Evolutionary conservation across 805 yeast species (phyloP).

Genomic region (Wickerhamomyces strasburgensis): DNA sequence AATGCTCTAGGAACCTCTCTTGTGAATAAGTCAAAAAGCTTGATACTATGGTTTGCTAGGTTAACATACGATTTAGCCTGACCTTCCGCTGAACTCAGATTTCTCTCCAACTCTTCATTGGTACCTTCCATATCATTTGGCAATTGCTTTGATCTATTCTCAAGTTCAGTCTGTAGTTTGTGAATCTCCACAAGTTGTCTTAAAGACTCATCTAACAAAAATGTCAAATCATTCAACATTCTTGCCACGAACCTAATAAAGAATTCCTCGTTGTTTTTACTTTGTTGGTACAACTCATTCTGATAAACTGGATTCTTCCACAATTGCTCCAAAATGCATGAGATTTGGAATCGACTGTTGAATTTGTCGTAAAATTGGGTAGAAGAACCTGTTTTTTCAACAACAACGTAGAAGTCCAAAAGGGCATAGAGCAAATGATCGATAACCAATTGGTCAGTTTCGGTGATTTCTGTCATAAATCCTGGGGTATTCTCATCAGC

Average conservation of each 20-base stretch:
- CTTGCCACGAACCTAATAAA: conserved; percentile 91
- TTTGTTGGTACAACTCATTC: conserved; percentile 61
- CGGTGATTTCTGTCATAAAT: conserved; percentile 62
- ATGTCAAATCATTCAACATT: conserved; percentile 92
- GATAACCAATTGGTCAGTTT: conserved; percentile 54
- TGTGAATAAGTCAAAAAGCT: conserved; percentile 75
- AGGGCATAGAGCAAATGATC: conserved; percentile 74
- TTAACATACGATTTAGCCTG: conserved; percentile 81
- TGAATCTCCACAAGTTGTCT: conserved; percentile 76
- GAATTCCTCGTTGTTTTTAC: conserved; percentile 68
- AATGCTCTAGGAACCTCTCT: conserved; percentile 83
- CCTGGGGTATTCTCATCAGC: conserved; percentile 58
- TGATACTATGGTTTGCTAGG: conserved; percentile 76
- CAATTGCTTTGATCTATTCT: conserved; percentile 36
- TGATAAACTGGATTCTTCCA: conserved; percentile 75
- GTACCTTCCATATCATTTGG: conserved; percentile 39
- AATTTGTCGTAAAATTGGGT: conserved; percentile 96
- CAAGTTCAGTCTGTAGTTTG: conserved; percentile 60
- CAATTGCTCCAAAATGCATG: conserved; percentile 73
- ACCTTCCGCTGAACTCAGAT: conserved; percentile 59
- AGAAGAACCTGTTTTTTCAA: conserved; percentile 93
- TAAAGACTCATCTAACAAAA: conserved; percentile 83
- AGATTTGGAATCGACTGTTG: conserved; percentile 81
- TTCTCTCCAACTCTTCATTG: conserved; percentile 54
- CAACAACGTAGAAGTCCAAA: conserved; percentile 86